Base-by-base conservation (phyloP, 1,139 yeast genomes). In the Magnusiomyces ingens region DNA sequence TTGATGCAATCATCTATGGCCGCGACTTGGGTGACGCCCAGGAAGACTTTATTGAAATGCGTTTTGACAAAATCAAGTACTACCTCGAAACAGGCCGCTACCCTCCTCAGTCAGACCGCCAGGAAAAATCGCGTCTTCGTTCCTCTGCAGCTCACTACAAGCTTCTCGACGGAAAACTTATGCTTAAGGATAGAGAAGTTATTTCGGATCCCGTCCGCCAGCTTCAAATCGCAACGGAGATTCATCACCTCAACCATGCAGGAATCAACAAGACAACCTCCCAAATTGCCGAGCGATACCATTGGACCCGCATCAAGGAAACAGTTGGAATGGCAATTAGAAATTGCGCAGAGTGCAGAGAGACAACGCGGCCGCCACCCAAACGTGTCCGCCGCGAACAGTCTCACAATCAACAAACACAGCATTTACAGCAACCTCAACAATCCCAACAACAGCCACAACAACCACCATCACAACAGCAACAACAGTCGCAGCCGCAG, bases 211-310 rank as follows among this genome's bases (percentile, higher is more conserved):
- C 87, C 0, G 80, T 76, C 1, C 78, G 82, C 53, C 98, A 91
- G 70, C 67, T 85, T 49, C 83, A 81, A 58, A 82, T 91, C 38
- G 88, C 93, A 48, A 76, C 81, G n/a, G 84, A 81, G 50, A 70
- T 80, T 15, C 98, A 91, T 66, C 65, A 77, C 59, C 72, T 79
- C 17, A 78, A 78, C 53, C 97, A 90, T 65, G 85, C 85, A 4
- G 98, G 98, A n/a, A 89, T 93, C 57, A 93, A 93, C 69, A 86
- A 84, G 63, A 84, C 95, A 1, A 90, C 97, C 0, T 74, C 93
- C 0, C 72, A 78, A 40, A 81, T 93, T 19, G 79, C 94, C 0
- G 94, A 86, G 59, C 79, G 80, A 60, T 93, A 85, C 63, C 95
- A 89, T 67, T 93, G 98, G 97, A 80, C 90, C 1, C 79, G 95